Base-by-base conservation (phyloP, 176 grass and related monocot genomes). In the Oryza punctata region DNA sequence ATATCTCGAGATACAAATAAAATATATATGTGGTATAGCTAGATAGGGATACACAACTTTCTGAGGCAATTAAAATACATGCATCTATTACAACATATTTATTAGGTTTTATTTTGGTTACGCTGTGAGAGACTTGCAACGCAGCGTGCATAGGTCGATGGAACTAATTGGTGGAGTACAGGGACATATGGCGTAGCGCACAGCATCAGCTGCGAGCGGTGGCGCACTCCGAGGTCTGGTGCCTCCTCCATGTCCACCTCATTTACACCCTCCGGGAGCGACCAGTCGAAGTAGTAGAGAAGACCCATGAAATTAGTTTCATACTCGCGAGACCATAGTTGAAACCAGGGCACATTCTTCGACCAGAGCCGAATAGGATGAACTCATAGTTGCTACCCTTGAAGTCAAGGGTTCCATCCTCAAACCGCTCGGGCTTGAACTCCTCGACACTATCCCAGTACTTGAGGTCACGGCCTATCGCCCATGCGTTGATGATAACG, bases 391-490 rank as follows among this genome's bases (percentile, higher is more conserved):
- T 29, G 6, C 23, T 85, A 4, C 82, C 82, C 16, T 18, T 70
- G 4, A 50, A 77, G 14, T 85, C 82, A 16, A 85, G 12, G 33
- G 19, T 16, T 16, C 82, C 69, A 4, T 40, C 73, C 11, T 67
- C 68, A 30, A 85, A 85, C 4, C 82, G 66, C 15, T 85, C 72
- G 14, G 82, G 82, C 23, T 12, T 52, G 63, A 85, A 85, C 60
- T 77, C 61, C 63, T 85, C 73, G 7, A 73, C 43, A 16, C 14
- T 12, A 6, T 32, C 72, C 82, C 82, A 85, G n/a, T 43, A 78
- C 50, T 71, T 37, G 0, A 33, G 26, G 52, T 59, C 52, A 2
- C 19, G 52, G 2, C 52, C 52, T 59, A 59, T 59, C 1, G 52
- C 52, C 52, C 52, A 59, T 7, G 52, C 52, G 6, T 59, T 59